phyloP scores from a whole-genome alignment of 768 basidiomycete genomes.

The Leccinum truebloodii region DNA sequence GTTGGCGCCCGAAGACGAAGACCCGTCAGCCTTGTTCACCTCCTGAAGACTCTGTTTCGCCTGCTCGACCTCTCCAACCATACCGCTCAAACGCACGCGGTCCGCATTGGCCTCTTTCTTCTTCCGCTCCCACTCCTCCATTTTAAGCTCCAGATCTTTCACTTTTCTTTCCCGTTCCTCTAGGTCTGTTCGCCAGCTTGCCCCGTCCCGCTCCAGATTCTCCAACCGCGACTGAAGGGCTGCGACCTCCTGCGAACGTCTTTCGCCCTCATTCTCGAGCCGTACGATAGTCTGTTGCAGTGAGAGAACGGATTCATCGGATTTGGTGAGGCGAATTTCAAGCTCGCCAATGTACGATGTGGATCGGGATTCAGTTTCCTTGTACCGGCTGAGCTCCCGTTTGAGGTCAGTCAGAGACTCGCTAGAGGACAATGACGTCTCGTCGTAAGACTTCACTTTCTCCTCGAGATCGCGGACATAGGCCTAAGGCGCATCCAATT shows the following conservation, averaged over 20 bases:
- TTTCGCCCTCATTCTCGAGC: slow-evolving; percentile 75
- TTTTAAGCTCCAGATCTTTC: slow-evolving; percentile 72
- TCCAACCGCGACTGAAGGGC: slow-evolving; percentile 72
- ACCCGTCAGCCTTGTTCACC: slow-evolving; percentile 29
- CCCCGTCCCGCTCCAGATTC: slow-evolving; percentile 66
- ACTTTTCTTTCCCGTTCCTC: slow-evolving; percentile 81
- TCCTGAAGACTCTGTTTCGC: slow-evolving; percentile 69
- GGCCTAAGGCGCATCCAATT: slow-evolving; percentile 49
- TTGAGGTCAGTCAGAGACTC: slow-evolving; percentile 82
- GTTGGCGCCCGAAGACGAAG: slow-evolving; percentile 32
- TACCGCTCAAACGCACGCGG: slow-evolving; percentile 60
- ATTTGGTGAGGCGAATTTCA: slow-evolving; percentile 74
- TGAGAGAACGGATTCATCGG: slow-evolving; percentile 73
- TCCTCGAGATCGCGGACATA: slow-evolving; percentile 94
- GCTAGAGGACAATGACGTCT: slow-evolving; percentile 71
- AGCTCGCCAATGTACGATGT: slow-evolving; percentile 83
- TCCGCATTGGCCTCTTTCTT: slow-evolving; percentile 68
- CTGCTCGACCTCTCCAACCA: slow-evolving; percentile 69
- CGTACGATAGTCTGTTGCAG: slow-evolving; percentile 72
- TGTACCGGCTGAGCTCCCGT: slow-evolving; percentile 77
- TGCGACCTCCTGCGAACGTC: slow-evolving; percentile 70
- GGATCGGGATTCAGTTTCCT: slow-evolving; percentile 72
- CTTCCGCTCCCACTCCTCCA: slow-evolving; percentile 77
- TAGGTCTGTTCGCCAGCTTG: slow-evolving; percentile 82
- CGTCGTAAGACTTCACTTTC: slow-evolving; percentile 84